Evolutionary conservation across 805 yeast genomes (phyloP), one percentile per base, ranked within the genome.

Genomic region (Huiozyma sinensis): DNA sequence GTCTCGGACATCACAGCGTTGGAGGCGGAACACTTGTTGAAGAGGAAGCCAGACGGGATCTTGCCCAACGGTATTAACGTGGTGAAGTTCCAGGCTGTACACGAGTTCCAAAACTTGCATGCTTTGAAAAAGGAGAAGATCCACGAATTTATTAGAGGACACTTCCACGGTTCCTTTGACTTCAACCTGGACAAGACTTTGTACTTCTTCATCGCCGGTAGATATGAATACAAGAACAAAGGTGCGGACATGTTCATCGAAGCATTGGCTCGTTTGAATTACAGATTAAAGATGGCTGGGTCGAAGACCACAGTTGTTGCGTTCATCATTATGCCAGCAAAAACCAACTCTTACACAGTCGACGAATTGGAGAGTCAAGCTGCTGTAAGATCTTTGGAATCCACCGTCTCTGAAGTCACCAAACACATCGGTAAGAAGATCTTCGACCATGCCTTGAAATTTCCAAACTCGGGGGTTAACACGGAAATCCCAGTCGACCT

Each of bases 291-390:
- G 68, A 80, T 77, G 47, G 65, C 77, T 5, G 86, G 86, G 36
- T 83, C 95, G 6, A 85, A 83, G 55, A 83, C 82, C 72, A 90
- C 97, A 0, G 92, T 90, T 12, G 97, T 90, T 40, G 97, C 97
- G 10, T 90, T 90, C 61, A 86, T 90, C 56, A 90, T 90, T 64
- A 92, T 92, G 97, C 98, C 98, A 3, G 97, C 96, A n/a, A 78
- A 81, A 41, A 89, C 95, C 44, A 81, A 84, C 55, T 88, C 97
- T 0, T 90, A 87, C 66, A 92, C 97, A 1, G 95, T 88, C 31
- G 97, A 90, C 62, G 90, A 97, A 6, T 74, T 90, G 55, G 84
- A 83, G 68, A 95, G 97, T 39, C 98, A 92, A 67, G 97, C 97
- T 1, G 97, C 88, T 39, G 83, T 89, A 52, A 83, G 82, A 62